Base-by-base conservation (phyloP, 495 filamentous ascomycete genomes). In the Saxispiralis lemnorum region DNA sequence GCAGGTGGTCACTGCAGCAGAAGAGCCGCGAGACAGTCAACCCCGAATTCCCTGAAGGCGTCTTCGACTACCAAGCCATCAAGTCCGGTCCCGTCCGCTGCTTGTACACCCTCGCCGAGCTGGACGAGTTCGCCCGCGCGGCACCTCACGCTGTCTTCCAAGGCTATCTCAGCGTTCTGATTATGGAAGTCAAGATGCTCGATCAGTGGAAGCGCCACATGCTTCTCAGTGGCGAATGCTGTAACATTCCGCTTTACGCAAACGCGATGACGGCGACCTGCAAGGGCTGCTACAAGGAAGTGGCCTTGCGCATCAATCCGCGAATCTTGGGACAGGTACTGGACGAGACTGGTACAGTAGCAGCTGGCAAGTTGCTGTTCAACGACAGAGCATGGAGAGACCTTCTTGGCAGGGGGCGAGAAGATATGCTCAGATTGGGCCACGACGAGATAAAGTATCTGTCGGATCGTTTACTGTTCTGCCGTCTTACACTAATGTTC, bases 141-240 rank as follows among this genome's bases (percentile, higher is more conserved):
- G 41, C 46, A 10, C 50, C 45, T 2, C 34, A 18, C 16, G 58
- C 64, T 10, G 55, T 55, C 18, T 75, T 77, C 56, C 70, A 65
- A 9, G 76, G 73, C 19, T 78, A 70, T 46, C 57, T 81, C 41
- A 75, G 65, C 51, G 59, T 78, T 2, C 50, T 73, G 6, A 64
- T 79, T 20, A 56, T 68, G 12, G 70, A 72, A 31, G 60, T 74
- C 51, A 66, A 66, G 34, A 57, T 79, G 24, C 54, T 65, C 32
- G 53, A 61, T 13, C 53, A 63, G 39, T 61, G 61, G 47, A 59
- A 64, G 13, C 63, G 68, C 14, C 55, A 56, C 20, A 70, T 63
- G 56, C 63, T 74, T 10, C 67, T 75, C 54, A 69, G 66, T 44
- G 61, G 57, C 9, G 69, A 76, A 58, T 79, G 76, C 56, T 80